A percentile compares a stretch with the other conserved stretches of the same genome.
These are phyloP conservation scores for Marvania coccoides DNA, from an alignment of 139 green algal genomes.

Conservation along the genomic window DNA sequence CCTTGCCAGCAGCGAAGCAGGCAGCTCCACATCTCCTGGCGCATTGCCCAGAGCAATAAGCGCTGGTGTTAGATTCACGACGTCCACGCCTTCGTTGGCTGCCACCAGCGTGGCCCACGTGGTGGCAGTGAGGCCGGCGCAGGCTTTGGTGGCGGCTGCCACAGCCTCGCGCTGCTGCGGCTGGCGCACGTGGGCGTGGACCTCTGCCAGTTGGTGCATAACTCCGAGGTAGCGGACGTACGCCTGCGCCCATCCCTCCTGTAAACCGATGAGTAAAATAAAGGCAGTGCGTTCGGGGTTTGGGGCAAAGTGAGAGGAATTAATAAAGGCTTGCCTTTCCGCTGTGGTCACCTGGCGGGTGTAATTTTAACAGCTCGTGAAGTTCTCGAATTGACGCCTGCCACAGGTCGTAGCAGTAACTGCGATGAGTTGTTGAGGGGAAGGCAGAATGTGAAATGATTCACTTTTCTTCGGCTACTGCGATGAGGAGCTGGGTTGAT, in stretches of 20 bases:
- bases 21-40: constrained; percentile 73
- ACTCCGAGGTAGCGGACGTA: constrained; percentile 87
- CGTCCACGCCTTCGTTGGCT: constrained; percentile 64
- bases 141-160: constrained; percentile 68
- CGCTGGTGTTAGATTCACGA: constrained; percentile 70
- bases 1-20: too few relatives aligned
- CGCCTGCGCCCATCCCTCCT: constrained; percentile 71
- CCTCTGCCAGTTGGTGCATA: constrained; percentile 67
- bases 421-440: not conserved
- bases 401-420: not conserved
- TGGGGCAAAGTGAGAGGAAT: not conserved
- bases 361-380: constrained; percentile 31
- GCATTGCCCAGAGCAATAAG: constrained; percentile 79
- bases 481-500: too few relatives aligned
- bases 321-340: not conserved
- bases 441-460: not conserved
- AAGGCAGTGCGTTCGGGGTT: not conserved
- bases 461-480: too few relatives aligned
- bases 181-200: constrained; percentile 82
- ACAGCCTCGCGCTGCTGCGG: constrained; percentile 83
- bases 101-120: constrained; percentile 37
- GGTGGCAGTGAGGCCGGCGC: constrained; percentile 74
- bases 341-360: not conserved
- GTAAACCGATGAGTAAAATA: not conserved
- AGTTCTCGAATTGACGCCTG: not conserved